These are phyloP conservation scores for Diaporthe helianthi DNA, from an alignment of 2,329 filamentous ascomycete genomes.

Conservation along the genomic window DNA sequence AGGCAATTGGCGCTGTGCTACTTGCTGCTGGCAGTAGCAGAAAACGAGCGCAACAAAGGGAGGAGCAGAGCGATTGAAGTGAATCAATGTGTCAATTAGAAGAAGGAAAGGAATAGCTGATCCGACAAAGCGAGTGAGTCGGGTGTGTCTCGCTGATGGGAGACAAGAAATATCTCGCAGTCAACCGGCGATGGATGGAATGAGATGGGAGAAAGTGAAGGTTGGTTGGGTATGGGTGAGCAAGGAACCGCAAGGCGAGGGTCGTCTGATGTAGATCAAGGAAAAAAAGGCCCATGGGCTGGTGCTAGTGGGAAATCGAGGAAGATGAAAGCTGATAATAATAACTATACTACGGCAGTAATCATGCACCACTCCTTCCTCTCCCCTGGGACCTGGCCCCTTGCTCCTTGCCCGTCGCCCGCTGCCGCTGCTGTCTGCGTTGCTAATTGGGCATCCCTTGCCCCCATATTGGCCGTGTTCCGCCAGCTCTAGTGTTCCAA, in stretches of 20 bases:
- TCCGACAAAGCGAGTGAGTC: conserved; percentile 35
- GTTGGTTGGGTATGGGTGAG: background rate
- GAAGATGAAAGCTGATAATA: background rate
- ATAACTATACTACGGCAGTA: background rate
- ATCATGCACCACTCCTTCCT: conserved; percentile 13
- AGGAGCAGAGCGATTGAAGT: conserved; percentile 14
- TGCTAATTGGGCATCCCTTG: conserved; percentile 3
- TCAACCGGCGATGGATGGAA: conserved; percentile 14
- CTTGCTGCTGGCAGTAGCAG: background rate
- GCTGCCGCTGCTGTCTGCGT: background rate
- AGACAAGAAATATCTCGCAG: conserved; percentile 23
- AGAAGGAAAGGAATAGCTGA: conserved; percentile 20
- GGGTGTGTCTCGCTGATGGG: conserved; percentile 1
- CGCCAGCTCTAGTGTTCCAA: background rate
- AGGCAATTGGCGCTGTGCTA: background rate
- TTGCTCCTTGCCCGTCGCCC: conserved; percentile 2
- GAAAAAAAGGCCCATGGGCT: background rate
- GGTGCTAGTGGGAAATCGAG: background rate
- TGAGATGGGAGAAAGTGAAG: background rate
- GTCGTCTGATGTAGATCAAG: conserved; percentile 9
- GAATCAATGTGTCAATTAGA: conserved; percentile 27
- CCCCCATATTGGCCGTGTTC: background rate
- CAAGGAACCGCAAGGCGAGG: background rate
- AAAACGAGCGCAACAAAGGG: conserved; percentile 6
- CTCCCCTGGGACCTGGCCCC: background rate